Base-by-base conservation (phyloP, 2,329 filamentous ascomycete species). In the Trichoderma sp. region DNA sequence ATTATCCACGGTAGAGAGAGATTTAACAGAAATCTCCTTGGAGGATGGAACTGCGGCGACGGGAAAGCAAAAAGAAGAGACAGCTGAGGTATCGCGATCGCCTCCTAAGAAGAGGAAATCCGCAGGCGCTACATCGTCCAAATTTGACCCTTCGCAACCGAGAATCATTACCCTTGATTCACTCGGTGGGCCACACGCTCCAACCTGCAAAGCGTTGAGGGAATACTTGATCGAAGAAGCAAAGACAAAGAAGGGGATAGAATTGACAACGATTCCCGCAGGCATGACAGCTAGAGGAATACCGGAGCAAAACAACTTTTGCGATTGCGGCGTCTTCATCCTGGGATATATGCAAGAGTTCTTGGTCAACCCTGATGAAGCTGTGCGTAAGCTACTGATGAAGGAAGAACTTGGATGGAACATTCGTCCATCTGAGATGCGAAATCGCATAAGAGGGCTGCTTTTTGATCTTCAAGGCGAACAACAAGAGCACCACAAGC, bases 81-180 rank as follows among this genome's bases (percentile, higher is more conserved):
- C 9, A 21, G 14, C 67, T 18, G 50, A 16, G 14, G 29, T 41
- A 53, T 21, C 53, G n/a, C 18, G 1, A 18, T 24, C 73, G 4
- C 65, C 66, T 4, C 75, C 12, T 35, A 75, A 64, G 35, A 71
- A 60, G 59, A 80, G 77, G 67, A 76, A 78, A 53, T 68, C 77
- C 24, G 75, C 78, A n/a, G 71, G 71, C 6, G 77, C 77, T 3
- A 76, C 77, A 4, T 38, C 74, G 16, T 80, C 80, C 29, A 82
- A 79, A 69, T 73, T 78, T 75, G 86, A 90, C 71, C 84, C 86
- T 1, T 85, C 85, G 9, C 87, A 91, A 68, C 91, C 94, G 1
- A 89, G 90, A 45, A 95, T 98, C 77, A 92, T 98, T 77, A 95
- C 94, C 0, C 89, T 98, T 31, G 97, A 99, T 83, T 98, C 97